Conservation (phyloP, 2,329 filamentous ascomycete species). For the Neofusicoccum cordaticola region DNA sequence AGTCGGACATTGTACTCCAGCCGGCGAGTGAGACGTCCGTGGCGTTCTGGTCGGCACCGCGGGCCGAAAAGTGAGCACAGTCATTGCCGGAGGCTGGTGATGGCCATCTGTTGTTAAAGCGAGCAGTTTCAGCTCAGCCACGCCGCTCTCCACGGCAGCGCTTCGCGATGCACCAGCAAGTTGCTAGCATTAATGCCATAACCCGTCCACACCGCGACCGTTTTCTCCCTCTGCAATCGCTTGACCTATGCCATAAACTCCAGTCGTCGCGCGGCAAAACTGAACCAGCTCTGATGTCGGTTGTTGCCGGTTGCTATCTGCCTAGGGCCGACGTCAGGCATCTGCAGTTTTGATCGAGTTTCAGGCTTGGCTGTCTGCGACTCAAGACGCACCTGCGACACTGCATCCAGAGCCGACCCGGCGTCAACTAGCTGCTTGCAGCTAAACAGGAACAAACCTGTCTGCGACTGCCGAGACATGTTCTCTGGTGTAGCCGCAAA, state of each 20-base stretch:
- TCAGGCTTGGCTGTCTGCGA: neutral
- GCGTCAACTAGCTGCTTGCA: neutral
- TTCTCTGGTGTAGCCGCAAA: neutral
- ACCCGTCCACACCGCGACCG: neutral
- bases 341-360: neutral
- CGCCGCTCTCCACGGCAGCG: neutral
- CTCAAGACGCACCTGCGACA: neutral
- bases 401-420: neutral
- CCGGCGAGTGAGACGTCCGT: conserved; percentile 42
- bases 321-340: neutral
- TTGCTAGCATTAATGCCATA: neutral
- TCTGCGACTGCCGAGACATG: neutral
- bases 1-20: conserved; percentile 49
- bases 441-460: neutral
- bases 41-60: conserved; percentile 28
- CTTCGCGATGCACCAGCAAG: neutral
- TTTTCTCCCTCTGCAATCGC: neutral
- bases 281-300: neutral
- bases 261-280: too few species aligned
- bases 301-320: neutral
- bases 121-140: neutral
- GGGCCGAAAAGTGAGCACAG: neutral
- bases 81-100: neutral
- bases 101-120: neutral
- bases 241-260: neutral